Evolutionary conservation across 2,329 filamentous ascomycete genomes (phyloP).

Genomic region (Fusarium coicis): DNA sequence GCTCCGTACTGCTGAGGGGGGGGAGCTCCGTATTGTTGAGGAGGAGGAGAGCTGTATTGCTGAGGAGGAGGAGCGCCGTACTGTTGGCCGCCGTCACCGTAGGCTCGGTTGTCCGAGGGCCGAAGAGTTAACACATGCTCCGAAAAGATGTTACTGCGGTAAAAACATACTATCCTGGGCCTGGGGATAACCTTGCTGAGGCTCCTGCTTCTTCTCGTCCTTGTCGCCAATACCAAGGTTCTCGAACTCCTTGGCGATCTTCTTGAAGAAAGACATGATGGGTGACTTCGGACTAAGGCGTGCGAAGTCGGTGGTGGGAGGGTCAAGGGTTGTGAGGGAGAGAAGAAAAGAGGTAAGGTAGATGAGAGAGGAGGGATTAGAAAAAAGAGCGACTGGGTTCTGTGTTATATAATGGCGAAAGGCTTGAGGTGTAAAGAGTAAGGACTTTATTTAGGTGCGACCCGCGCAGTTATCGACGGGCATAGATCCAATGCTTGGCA

Average conservation of each 20-base stretch:
- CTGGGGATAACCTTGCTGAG: slow-evolving; percentile 15
- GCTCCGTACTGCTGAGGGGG: slow-evolving; percentile 12
- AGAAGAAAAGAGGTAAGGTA: slow-evolving; percentile 1
- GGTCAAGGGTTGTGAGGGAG: neutral
- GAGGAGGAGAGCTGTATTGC: slow-evolving; percentile 49
- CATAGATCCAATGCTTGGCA: slow-evolving; percentile 16
- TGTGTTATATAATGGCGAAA: slow-evolving; percentile 35
- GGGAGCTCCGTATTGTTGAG: slow-evolving; percentile 23
- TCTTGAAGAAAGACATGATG: slow-evolving; percentile 58
- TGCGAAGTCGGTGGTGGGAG: slow-evolving; percentile 4
- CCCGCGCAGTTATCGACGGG: slow-evolving; percentile 23
- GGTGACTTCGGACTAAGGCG: slow-evolving; percentile 14
- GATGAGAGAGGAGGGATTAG: slow-evolving; percentile 5
- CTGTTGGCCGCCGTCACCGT: slow-evolving; percentile 41
- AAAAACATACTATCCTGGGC: slow-evolving; percentile 32
- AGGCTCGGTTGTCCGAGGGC: slow-evolving; percentile 34
- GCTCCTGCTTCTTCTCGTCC: slow-evolving; percentile 39
- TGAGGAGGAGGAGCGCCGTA: slow-evolving; percentile 39
- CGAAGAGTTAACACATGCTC: slow-evolving; percentile 8
- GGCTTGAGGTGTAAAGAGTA: slow-evolving; percentile 1
- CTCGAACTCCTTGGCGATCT: slow-evolving; percentile 57
- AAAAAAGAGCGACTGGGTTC: slow-evolving; percentile 8
- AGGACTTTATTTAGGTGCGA: neutral
- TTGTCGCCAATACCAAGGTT: slow-evolving; percentile 58
- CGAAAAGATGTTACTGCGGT: neutral